These are phyloP conservation scores for Saccharum spontaneum DNA, from an alignment of 176 grass and related monocot species.

Conservation along the genomic window DNA sequence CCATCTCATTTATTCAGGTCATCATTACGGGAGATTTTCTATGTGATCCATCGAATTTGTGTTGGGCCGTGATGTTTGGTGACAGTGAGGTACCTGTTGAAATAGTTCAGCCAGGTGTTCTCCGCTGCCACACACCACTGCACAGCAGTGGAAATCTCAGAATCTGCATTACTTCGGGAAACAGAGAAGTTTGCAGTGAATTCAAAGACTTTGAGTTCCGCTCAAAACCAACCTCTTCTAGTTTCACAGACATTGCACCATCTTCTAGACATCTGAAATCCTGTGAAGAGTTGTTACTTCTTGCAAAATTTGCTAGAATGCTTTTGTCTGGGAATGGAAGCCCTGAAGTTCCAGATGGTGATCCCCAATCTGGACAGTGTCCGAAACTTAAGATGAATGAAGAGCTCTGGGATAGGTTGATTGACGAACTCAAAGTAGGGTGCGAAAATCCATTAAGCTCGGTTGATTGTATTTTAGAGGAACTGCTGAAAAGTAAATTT, in stretches of 20 bases:
- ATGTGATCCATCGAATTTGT: constrained; percentile 54
- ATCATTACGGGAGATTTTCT: constrained; percentile 92
- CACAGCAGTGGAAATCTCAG: constrained; percentile 63
- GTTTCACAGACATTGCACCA: constrained; percentile 36
- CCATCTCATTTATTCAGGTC: constrained; percentile 48
- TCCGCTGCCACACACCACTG: constrained; percentile 80
- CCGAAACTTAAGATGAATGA: constrained; percentile 51
- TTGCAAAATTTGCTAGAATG: constrained; percentile 72
- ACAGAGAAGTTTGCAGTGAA: constrained; percentile 87
- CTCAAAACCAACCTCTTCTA: constrained; percentile 41
- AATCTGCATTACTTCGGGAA: constrained; percentile 68
- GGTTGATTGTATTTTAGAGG: constrained; percentile 79
- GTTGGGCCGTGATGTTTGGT: constrained; percentile 80
- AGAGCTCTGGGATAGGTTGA: constrained; percentile 50
- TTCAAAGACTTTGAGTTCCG: constrained; percentile 87
- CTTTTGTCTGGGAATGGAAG: constrained; percentile 52
- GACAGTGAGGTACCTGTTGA: constrained; percentile 72
- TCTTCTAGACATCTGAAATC: constrained; percentile 37
- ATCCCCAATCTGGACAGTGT: constrained; percentile 31
- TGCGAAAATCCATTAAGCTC: constrained; percentile 42
- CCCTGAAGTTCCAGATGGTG: constrained; percentile 33
- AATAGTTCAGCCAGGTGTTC: constrained; percentile 87
- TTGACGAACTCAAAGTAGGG: constrained; percentile 53
- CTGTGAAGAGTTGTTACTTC: constrained; percentile 68
- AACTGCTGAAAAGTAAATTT: constrained; percentile 83